phyloP scores from a whole-genome alignment of 108 stramenopile species.

The Schizochytrium sp. region DNA sequence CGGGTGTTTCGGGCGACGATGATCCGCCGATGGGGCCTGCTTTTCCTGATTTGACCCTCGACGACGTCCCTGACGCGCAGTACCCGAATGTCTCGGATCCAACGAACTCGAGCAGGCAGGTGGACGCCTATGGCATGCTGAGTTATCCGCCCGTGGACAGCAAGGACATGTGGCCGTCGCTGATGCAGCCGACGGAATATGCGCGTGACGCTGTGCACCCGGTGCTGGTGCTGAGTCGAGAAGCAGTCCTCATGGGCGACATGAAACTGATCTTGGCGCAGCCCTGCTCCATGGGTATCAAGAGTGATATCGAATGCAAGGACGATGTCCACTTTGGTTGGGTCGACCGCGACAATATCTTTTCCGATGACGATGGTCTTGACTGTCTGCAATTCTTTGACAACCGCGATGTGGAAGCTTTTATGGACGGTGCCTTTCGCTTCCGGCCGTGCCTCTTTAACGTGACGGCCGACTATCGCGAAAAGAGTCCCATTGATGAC shows the following conservation, averaged over 20 bases:
- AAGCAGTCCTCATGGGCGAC: not conserved
- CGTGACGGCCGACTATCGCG: not conserved
- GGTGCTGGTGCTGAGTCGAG: not conserved
- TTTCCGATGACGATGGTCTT: not conserved
- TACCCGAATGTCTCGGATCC: not conserved
- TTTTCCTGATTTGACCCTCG: not conserved
- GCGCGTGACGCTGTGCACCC: not conserved
- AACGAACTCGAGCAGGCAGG: not conserved
- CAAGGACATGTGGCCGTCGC: slow-evolving; percentile 4
- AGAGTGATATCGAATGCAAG: not conserved
- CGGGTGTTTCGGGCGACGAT: not conserved
- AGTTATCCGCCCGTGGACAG: not conserved
- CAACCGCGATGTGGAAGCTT: not conserved
- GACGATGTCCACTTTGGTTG: not conserved
- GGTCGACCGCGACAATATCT: not conserved
- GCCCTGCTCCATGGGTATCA: slow-evolving; percentile 15
- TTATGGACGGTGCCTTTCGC: not conserved
- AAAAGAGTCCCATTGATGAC: not conserved
- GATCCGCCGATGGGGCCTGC: not conserved
- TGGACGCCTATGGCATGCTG: not conserved
- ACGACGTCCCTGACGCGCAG: not conserved
- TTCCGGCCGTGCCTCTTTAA: slow-evolving; percentile 5
- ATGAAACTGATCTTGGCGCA: not conserved
- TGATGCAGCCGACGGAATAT: not conserved
- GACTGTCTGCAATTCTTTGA: not conserved